Conservation (phyloP, 208 protist genomes). For the Herpetomonas samuelpessoai region DNA sequence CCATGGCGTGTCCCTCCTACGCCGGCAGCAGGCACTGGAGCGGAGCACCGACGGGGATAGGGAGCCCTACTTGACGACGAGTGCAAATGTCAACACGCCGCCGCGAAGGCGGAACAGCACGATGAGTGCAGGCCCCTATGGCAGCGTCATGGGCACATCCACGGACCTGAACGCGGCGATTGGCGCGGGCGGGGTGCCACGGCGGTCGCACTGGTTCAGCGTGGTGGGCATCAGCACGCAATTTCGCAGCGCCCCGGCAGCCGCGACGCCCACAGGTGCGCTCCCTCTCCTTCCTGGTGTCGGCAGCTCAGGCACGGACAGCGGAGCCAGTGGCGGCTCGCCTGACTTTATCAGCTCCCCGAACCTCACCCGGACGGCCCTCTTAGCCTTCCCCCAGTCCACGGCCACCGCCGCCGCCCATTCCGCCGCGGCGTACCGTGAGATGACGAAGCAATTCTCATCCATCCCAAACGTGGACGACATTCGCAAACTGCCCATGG, state of each 20-base stretch:
- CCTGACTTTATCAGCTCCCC: not conserved
- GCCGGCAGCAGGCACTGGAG: too few species aligned
- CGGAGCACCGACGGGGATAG: slow-evolving; percentile 5
- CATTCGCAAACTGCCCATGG: not conserved
- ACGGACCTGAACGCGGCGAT: not conserved
- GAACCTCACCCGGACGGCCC: not conserved
- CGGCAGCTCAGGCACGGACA: too few species aligned
- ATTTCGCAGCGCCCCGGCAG: slow-evolving; percentile 7
- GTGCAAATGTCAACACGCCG: too few species aligned
- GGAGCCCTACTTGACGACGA: too few species aligned
- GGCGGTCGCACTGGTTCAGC: slow-evolving; percentile 60
- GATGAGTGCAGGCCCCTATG: not conserved
- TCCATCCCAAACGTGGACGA: not conserved
- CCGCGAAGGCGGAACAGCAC: slow-evolving; percentile 9
- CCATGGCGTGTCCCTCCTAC: not conserved
- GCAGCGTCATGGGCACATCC: not conserved
- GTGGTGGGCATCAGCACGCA: slow-evolving; percentile 30
- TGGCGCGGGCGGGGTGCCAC: slow-evolving; percentile 22
- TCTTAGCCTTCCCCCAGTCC: too few species aligned
- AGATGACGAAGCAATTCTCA: not conserved
- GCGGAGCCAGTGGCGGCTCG: too few species aligned
- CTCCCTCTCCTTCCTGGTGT: not conserved
- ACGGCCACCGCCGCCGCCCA: too few species aligned
- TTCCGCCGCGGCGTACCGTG: not conserved
- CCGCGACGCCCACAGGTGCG: slow-evolving; percentile 3